Evolutionary conservation across 352 stramenopile genomes (phyloP).

Genomic region (Pythium chondricola): DNA sequence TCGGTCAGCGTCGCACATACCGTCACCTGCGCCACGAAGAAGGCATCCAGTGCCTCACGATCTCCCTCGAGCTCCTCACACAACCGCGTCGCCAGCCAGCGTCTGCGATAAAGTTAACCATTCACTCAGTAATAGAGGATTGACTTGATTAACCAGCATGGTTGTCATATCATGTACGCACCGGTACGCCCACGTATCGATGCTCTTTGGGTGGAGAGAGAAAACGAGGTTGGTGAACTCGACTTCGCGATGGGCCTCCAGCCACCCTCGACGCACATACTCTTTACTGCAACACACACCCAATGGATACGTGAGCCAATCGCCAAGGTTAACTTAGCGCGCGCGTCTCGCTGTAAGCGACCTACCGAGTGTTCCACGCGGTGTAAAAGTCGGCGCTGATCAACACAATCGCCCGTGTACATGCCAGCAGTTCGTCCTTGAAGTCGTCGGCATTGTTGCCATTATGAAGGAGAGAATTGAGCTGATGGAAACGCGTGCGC

Average conservation of each 20-base stretch:
- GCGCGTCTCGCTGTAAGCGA: neutral
- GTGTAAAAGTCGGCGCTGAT: constrained; percentile 82
- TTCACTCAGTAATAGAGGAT: too few species aligned
- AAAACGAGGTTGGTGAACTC: constrained; percentile 71
- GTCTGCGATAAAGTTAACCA: too few species aligned
- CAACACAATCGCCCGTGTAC: constrained; percentile 59
- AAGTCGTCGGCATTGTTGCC: constrained; percentile 9
- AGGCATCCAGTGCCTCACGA: constrained; percentile 20
- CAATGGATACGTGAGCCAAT: too few species aligned
- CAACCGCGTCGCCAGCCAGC: constrained; percentile 45
- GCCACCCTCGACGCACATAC: constrained; percentile 34
- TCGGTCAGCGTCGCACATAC: constrained; percentile 51
- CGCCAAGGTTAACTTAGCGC: neutral
- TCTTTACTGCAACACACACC: too few species aligned
- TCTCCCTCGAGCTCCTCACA: constrained; percentile 11
- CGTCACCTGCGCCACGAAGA: constrained; percentile 45
- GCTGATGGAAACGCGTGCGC: constrained; percentile 39
- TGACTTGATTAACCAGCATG: too few species aligned
- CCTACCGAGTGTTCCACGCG: constrained; percentile 74
- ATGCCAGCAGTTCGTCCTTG: constrained; percentile 31
- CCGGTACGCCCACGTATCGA: constrained; percentile 83
- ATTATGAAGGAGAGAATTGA: constrained; percentile 25
- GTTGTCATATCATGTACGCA: too few species aligned
- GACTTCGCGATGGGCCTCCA: constrained; percentile 40
- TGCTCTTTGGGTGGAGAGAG: constrained; percentile 76